Evolutionary conservation across 345 rosid genomes (phyloP).

Genomic region (Hibiscus mutabilis): DNA sequence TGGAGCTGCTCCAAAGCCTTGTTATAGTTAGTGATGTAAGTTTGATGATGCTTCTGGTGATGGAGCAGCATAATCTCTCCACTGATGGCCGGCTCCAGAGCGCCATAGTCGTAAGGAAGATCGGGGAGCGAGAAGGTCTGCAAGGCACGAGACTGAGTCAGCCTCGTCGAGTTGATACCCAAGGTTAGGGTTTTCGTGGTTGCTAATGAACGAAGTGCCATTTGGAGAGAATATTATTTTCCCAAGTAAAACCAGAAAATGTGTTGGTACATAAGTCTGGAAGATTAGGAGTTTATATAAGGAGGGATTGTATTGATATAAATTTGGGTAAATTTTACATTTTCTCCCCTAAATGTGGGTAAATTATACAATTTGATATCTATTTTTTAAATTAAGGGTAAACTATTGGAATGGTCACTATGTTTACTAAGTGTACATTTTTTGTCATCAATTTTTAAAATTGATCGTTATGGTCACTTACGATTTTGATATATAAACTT

Average conservation of each 20-base stretch:
- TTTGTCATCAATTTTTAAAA: no score
- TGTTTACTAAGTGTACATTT: no score
- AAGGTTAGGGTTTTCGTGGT: constrained; percentile 32
- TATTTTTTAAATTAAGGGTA: no score
- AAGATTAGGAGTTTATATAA: not conserved
- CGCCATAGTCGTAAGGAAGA: constrained; percentile 79
- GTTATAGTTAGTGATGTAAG: constrained; percentile 83
- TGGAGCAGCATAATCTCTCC: constrained; percentile 96
- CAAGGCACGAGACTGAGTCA: constrained; percentile 33
- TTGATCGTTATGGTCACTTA: no score
- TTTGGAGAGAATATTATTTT: constrained; percentile 9
- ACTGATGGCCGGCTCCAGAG: constrained; percentile 84
- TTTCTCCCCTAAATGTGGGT: no score
- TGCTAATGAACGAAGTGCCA: constrained; percentile 61
- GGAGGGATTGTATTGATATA: not conserved
- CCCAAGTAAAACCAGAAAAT: not conserved
- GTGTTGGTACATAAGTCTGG: not conserved
- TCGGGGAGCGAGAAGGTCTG: constrained; percentile 82
- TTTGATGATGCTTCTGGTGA: constrained; percentile 94
- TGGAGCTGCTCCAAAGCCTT: constrained; percentile 79
- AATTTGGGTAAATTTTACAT: no score
- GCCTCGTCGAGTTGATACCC: constrained; percentile 4
- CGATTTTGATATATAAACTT: no score
- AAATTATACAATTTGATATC: no score
- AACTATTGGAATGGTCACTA: no score